Conservation (phyloP, 495 filamentous ascomycete genomes). For the Entonaema liquescens region DNA sequence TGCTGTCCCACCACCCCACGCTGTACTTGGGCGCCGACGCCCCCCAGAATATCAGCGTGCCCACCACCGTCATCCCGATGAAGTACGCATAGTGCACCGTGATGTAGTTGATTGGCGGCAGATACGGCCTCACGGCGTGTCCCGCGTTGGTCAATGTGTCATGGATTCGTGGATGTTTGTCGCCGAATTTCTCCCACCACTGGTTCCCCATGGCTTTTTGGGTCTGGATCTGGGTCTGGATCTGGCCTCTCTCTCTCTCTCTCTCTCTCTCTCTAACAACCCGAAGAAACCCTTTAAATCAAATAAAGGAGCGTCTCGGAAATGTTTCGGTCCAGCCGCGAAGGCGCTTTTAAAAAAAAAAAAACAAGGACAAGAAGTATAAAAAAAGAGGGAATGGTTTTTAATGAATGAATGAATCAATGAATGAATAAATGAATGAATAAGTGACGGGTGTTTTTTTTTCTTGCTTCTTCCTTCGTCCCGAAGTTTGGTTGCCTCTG, state of each 20-base stretch:
- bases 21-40: conserved; percentile 62
- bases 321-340: background rate
- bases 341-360: background rate
- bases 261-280: too few species aligned
- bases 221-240: too few species aligned
- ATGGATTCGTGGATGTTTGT: conserved; percentile 19
- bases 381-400: background rate
- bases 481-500: background rate
- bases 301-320: background rate
- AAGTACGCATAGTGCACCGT: conserved; percentile 74
- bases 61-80: conserved; percentile 64
- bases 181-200: conserved; percentile 35
- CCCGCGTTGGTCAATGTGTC: conserved; percentile 14
- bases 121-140: conserved; percentile 32
- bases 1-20: conserved; percentile 70
- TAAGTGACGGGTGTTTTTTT: background rate
- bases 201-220: conserved; percentile 36
- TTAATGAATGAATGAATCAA: background rate
- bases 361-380: too few species aligned
- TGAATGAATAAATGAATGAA: background rate
- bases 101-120: conserved; percentile 71
- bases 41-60: conserved; percentile 72
- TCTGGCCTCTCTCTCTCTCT: too few species aligned
- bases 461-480: background rate
- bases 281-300: background rate